A percentile compares a stretch with the other conserved stretches of the same genome.
Conservation (phyloP, 169 alveolate genomes). For the Plasmodium malariae region DNA sequence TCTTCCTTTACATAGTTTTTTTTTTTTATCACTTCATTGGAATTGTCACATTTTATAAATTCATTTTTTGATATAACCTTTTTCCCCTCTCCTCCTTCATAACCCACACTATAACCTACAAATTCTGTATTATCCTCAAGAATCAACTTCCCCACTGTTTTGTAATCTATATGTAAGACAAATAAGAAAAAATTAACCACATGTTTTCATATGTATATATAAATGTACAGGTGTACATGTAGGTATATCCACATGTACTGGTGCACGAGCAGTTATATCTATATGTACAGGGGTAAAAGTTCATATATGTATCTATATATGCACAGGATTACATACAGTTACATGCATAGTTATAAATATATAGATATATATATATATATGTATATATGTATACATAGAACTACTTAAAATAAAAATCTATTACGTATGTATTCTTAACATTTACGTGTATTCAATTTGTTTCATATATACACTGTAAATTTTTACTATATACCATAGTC, state of each 20-base stretch:
- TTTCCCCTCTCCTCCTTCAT: conserved; percentile 57
- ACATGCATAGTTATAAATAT: background rate
- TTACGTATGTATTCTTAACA: background rate
- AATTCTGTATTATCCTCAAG: conserved; percentile 65
- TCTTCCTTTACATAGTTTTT: conserved; percentile 33
- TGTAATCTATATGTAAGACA: conserved; percentile 20
- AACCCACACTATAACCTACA: conserved; percentile 72
- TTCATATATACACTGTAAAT: background rate
- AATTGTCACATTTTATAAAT: background rate
- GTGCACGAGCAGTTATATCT: background rate
- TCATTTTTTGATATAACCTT: background rate
- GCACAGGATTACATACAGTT: background rate
- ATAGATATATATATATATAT: background rate
- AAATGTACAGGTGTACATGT: background rate
- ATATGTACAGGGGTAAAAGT: background rate
- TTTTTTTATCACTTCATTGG: conserved; percentile 7
- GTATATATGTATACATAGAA: background rate
- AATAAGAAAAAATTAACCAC: background rate
- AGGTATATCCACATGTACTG: background rate
- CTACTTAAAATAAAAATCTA: background rate
- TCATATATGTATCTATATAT: background rate
- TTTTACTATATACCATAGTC: conserved; percentile 34
- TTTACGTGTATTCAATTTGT: background rate
- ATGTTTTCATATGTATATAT: background rate
- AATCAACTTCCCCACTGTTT: conserved; percentile 70